phyloP scores from a whole-genome alignment of 2,329 filamentous ascomycete genomes.

The Fusarium tupiense region DNA sequence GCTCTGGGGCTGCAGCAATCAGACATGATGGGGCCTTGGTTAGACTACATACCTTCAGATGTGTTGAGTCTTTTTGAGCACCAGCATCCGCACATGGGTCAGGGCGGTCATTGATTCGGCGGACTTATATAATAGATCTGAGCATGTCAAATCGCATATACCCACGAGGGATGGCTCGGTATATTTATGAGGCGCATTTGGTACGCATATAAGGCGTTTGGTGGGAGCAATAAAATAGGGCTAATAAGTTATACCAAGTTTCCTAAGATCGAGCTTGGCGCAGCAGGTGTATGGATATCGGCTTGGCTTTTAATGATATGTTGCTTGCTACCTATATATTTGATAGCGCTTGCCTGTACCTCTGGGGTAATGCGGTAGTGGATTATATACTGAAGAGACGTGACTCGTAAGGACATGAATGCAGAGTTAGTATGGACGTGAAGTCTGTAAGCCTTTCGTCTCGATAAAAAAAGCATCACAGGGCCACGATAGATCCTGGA shows the following conservation, averaged over 20 bases:
- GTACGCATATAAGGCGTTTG: constrained; percentile 20
- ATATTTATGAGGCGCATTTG: constrained; percentile 18
- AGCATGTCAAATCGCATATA: neutral
- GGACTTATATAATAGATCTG: neutral
- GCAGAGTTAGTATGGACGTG: neutral
- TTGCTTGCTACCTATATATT: neutral
- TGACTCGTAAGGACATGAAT: neutral
- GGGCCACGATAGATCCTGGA: neutral
- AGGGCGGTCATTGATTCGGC: constrained; percentile 29
- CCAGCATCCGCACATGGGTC: constrained; percentile 42
- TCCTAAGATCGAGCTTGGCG: constrained; percentile 21
- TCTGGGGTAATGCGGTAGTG: neutral
- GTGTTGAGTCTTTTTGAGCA: constrained; percentile 66
- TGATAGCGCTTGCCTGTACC: neutral
- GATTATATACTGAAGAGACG: neutral
- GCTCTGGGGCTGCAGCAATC: constrained; percentile 65
- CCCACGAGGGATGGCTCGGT: neutral
- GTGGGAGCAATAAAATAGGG: constrained; percentile 18
- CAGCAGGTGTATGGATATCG: constrained; percentile 2
- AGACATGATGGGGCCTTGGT: constrained; percentile 76
- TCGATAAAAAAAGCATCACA: no score
- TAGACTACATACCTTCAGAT: constrained; percentile 77
- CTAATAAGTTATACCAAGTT: constrained; percentile 17
- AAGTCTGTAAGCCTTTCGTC: neutral
- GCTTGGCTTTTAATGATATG: neutral